Evolutionary conservation across 495 filamentous ascomycete genomes (phyloP), one percentile per base, ranked within the genome.

Genomic region (Tuber brumale): DNA sequence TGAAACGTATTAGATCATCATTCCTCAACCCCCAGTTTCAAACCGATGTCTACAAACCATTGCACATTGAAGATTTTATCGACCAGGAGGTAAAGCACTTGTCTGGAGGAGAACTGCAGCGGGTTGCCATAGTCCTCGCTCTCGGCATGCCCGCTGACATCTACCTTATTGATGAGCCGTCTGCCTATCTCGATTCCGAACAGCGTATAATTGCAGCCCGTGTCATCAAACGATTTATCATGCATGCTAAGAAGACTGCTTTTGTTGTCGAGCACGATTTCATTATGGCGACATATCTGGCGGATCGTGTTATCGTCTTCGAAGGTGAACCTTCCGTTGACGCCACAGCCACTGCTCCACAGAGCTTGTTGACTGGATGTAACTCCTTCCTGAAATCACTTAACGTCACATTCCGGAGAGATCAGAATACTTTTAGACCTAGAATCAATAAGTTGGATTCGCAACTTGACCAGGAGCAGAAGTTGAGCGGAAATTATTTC

Each of bases 241-340:
- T 98, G 95, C 94, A 98, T 88, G 90, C 93, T 75, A 98, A 99
- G 91, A 98, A 98, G 89, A 98, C 95, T 1, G 95, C 96, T 48
- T 98, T 99, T 84, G 90, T 99, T 78, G 95, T 98, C 81, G 95
- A 99, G 90, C 95, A 99, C 91, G 96, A 99, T 90, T 98, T 99
- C 87, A 98, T 97, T 87, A 98, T 98, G 95, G 75, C 76, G 18
- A 92, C 95, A 27, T 99, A 99, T 84, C 90, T 98, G 31, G 95
- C 96, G 61, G 95, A 99, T 82, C 92, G 95, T 80, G 95, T 99
- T 82, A 98, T 99, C 83, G 95, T 98, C 78, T 99, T 99, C 82
- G 95, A 97, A 83, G 95, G 95, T 79, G 83, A 94, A 85, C 94
- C 96, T 21, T 95, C 94, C 81, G 86, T 97, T 76, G 88, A 97